These are phyloP conservation scores for Dendrobium huoshanense DNA, from an alignment of 106 monocot species.

Conservation along the genomic window DNA sequence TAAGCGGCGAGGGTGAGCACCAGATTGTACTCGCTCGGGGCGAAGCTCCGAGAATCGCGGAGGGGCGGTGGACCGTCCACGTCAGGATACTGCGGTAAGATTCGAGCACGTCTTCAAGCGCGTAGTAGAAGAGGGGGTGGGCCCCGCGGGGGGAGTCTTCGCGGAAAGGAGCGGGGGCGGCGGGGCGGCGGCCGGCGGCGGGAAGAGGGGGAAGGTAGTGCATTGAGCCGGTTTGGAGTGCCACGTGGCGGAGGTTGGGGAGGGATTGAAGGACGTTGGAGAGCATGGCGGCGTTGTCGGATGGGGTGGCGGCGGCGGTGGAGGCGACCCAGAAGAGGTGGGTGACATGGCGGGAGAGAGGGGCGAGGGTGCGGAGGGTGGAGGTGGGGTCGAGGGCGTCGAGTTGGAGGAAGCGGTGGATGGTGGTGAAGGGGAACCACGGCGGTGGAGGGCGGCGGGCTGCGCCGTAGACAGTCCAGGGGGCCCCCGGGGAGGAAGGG, in stretches of 20 bases:
- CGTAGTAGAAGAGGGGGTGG: slow-evolving; percentile 11
- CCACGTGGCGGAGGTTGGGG: slow-evolving; percentile 15
- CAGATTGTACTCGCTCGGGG: slow-evolving; percentile 12
- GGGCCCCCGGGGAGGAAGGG: neutral
- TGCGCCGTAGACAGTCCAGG: slow-evolving; percentile 11
- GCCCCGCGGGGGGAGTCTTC: slow-evolving; percentile 8
- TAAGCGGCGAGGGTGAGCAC: slow-evolving; percentile 17
- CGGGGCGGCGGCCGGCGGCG: neutral
- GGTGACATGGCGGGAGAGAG: slow-evolving; percentile 1
- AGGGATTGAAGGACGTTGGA: slow-evolving; percentile 16
- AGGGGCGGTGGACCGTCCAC: slow-evolving; percentile 20
- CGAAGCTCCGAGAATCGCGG: slow-evolving; percentile 14
- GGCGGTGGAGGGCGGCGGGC: slow-evolving; percentile 5
- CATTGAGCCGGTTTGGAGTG: slow-evolving; percentile 23
- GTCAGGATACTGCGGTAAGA: neutral
- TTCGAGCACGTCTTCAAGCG: slow-evolving; percentile 11
- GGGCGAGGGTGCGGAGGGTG: slow-evolving; percentile 2
- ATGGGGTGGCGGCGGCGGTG: neutral
- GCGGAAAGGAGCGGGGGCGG: slow-evolving; percentile 3
- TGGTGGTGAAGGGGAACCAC: slow-evolving; percentile 8
- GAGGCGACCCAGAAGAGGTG: slow-evolving; percentile 16
- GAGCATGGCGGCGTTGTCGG: slow-evolving; percentile 1
- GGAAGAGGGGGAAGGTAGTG: slow-evolving; percentile 6
- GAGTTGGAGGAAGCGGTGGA: neutral
- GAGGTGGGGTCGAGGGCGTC: slow-evolving; percentile 6